Evolutionary conservation across 169 alveolate species (phyloP).

Genomic region (Amoebophrya sp.): DNA sequence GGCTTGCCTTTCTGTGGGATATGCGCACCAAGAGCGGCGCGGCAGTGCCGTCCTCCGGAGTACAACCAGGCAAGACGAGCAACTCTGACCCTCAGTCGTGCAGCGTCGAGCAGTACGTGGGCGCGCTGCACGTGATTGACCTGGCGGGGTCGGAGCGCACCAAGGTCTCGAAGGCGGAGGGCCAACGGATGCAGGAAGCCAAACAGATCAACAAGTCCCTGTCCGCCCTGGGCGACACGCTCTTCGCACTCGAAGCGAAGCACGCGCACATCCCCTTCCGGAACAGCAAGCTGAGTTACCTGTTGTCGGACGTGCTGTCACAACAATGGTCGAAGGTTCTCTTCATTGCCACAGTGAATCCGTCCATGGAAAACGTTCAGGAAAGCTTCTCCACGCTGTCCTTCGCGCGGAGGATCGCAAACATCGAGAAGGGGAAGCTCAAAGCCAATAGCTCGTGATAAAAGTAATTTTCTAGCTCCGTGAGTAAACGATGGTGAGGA

Average conservation of each 20-base stretch:
- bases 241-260: background rate
- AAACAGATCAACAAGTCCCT: conserved; percentile 68
- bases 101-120: background rate
- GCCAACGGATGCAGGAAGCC: conserved; percentile 75
- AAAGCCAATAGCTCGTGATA: no score
- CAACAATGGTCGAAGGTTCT: background rate
- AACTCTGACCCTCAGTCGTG: no score
- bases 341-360: background rate
- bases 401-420: background rate
- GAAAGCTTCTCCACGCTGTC: background rate
- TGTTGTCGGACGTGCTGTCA: background rate
- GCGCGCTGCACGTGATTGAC: conserved; percentile 67
- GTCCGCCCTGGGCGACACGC: conserved; percentile 36
- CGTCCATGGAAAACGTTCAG: background rate
- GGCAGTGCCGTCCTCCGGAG: no score
- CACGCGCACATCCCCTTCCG: background rate
- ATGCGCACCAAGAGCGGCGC: no score
- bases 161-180: conserved; percentile 65
- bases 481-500: no score
- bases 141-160: conserved; percentile 83
- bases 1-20: no score
- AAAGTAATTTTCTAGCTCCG: no score
- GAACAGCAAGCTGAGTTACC: background rate
- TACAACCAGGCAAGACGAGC: no score
- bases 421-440: background rate